phyloP scores from a whole-genome alignment of 495 filamentous ascomycete species.

The Mytilinidion resinicola region DNA sequence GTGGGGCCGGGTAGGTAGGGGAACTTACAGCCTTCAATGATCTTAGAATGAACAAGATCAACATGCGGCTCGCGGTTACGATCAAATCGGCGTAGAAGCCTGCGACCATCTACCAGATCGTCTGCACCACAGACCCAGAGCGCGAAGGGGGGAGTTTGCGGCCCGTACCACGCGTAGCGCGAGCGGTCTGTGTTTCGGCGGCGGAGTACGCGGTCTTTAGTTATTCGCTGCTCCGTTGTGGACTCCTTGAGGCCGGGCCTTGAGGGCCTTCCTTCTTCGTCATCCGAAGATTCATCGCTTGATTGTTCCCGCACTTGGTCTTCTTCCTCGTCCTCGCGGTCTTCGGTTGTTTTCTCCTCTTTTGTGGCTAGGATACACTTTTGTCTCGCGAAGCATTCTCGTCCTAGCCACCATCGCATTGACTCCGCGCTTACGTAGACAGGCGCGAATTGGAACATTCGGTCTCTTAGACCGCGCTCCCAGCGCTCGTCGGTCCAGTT shows the following conservation, averaged over 20 bases:
- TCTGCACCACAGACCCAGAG: conserved; percentile 84
- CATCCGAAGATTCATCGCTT: conserved; percentile 25
- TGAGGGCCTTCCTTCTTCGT: conserved; percentile 2
- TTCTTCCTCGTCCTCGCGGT: conserved; percentile 50
- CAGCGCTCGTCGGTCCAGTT: conserved; percentile 81
- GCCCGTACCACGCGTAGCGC: conserved; percentile 69
- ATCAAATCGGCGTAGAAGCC: conserved; percentile 67
- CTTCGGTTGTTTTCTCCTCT: conserved; percentile 59
- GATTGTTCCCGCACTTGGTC: conserved; percentile 25
- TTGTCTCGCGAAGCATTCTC: conserved; percentile 84
- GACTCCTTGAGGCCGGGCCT: neutral
- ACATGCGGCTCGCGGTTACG: conserved; percentile 78
- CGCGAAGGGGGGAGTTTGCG: conserved; percentile 74
- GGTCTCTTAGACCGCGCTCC: conserved; percentile 72
- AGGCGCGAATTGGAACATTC: conserved; percentile 88
- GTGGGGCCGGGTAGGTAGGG: too few relatives aligned
- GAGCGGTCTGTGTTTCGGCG: conserved; percentile 20
- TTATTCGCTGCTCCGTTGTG: conserved; percentile 11
- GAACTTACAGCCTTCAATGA: conserved; percentile 58
- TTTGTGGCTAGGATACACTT: conserved; percentile 81
- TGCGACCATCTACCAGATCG: conserved; percentile 73
- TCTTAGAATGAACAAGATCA: conserved; percentile 67
- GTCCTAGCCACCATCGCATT: conserved; percentile 94
- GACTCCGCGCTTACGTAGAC: conserved; percentile 85
- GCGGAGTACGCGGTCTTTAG: neutral